phyloP scores from a whole-genome alignment of 257 asterid genomes.

The Schizonepeta tenuifolia region DNA sequence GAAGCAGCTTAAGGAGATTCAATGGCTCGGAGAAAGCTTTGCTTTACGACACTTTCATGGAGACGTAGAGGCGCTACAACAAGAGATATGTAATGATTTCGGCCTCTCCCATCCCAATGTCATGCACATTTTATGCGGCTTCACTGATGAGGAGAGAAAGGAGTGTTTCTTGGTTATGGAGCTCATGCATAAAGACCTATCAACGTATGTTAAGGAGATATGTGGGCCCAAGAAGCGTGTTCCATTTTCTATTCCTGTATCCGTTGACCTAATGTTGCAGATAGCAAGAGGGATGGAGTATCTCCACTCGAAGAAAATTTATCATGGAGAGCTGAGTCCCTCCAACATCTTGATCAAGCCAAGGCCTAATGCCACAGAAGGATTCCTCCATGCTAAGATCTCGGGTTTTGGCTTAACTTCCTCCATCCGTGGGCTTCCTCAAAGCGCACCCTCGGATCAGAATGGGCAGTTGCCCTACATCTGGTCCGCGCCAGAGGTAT shows the following conservation, averaged over 20 bases:
- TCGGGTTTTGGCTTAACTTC: conserved; percentile 63
- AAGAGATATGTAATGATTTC: conserved; percentile 52
- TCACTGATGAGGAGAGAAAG: conserved; percentile 69
- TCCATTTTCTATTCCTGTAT: conserved; percentile 73
- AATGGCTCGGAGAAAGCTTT: conserved; percentile 92
- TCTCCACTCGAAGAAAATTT: conserved; percentile 71
- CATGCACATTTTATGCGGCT: conserved; percentile 65
- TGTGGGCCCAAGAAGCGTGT: conserved; percentile 67
- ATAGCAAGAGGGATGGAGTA: conserved; percentile 96
- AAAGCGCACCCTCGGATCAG: conserved; percentile 39
- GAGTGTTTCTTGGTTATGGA: conserved; percentile 81
- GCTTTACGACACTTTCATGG: conserved; percentile 70
- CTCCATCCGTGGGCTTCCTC: conserved; percentile 32
- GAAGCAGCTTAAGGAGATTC: conserved; percentile 77
- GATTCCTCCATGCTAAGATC: conserved; percentile 70
- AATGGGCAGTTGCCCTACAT: conserved; percentile 45
- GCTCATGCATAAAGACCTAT: conserved; percentile 72
- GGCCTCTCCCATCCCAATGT: conserved; percentile 77
- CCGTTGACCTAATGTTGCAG: conserved; percentile 85
- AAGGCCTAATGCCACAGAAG: conserved; percentile 49
- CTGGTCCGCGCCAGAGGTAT: conserved; percentile 87
- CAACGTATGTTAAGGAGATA: conserved; percentile 64
- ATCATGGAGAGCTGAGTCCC: conserved; percentile 80
- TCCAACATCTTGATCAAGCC: conserved; percentile 61
- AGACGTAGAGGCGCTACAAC: conserved; percentile 48